Evolutionary conservation across 106 monocot species (phyloP).

Genomic region (Apostasia shenzhenica): DNA sequence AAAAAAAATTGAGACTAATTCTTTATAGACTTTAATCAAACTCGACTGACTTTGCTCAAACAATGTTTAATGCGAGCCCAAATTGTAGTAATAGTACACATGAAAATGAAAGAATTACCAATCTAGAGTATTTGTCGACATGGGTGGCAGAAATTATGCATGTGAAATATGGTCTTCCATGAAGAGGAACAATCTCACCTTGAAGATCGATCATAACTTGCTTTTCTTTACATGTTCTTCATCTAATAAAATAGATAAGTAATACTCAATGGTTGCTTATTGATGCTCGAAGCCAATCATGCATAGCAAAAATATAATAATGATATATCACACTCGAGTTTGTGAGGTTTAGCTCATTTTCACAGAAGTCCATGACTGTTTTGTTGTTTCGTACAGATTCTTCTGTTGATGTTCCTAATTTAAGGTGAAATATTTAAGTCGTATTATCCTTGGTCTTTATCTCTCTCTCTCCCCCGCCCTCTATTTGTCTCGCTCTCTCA

Average conservation of each 20-base stretch:
- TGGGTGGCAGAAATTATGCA: too few species aligned
- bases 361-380: background rate
- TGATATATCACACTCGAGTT: background rate
- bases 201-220: too few species aligned
- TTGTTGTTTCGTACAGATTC: background rate
- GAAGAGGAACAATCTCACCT: too few species aligned
- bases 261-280: too few species aligned
- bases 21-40: background rate
- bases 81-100: background rate
- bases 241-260: background rate
- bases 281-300: too few species aligned
- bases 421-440: too few species aligned
- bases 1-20: background rate
- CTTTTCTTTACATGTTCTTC: background rate
- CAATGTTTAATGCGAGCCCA: background rate
- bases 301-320: background rate
- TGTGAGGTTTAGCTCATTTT: background rate
- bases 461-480: too few species aligned
- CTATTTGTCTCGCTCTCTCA: too few species aligned
- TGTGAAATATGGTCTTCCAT: too few species aligned
- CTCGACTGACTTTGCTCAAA: background rate
- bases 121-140: too few species aligned
- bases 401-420: too few species aligned
- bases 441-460: too few species aligned
- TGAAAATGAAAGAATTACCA: background rate